phyloP scores from a whole-genome alignment of 352 stramenopile genomes.

The Phytopythium chamaehyphon region DNA sequence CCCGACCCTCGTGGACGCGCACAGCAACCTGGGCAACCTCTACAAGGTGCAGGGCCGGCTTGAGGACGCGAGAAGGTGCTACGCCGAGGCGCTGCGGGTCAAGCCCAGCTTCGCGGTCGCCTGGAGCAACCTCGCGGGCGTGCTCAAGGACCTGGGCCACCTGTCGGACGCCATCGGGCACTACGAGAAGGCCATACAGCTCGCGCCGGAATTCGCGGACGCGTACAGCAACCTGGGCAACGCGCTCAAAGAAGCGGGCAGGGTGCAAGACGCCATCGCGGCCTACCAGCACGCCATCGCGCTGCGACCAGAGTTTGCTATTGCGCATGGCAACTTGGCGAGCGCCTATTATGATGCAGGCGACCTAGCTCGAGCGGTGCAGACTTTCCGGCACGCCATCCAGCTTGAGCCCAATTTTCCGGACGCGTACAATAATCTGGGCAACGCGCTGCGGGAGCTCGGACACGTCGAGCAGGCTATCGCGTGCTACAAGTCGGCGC shows the following conservation, averaged over 20 bases:
- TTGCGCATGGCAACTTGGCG: slow-evolving; percentile 90
- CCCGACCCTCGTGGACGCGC: slow-evolving; percentile 89
- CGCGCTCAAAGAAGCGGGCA: slow-evolving; percentile 72
- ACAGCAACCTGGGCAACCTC: slow-evolving; percentile 93
- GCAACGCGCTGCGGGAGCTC: slow-evolving; percentile 88
- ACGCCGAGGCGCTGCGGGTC: slow-evolving; percentile 87
- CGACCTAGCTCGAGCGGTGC: slow-evolving; percentile 79
- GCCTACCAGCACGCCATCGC: slow-evolving; percentile 83
- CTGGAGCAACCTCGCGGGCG: slow-evolving; percentile 89
- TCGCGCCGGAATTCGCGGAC: slow-evolving; percentile 84
- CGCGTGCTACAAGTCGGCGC: slow-evolving; percentile 84
- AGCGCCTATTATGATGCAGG: slow-evolving; percentile 88
- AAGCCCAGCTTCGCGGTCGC: slow-evolving; percentile 90
- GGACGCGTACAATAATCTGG: slow-evolving; percentile 93
- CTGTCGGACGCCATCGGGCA: slow-evolving; percentile 78
- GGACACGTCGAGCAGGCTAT: slow-evolving; percentile 79
- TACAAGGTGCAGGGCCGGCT: slow-evolving; percentile 86
- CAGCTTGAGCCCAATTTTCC: slow-evolving; percentile 92
- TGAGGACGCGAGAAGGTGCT: slow-evolving; percentile 88
- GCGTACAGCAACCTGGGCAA: slow-evolving; percentile 87
- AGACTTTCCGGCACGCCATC: slow-evolving; percentile 89
- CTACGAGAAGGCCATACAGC: slow-evolving; percentile 77
- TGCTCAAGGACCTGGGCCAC: slow-evolving; percentile 90
- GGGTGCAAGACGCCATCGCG: slow-evolving; percentile 69
- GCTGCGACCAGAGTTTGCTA: slow-evolving; percentile 88